phyloP scores from a whole-genome alignment of 108 stramenopile genomes.

The Ochromonas danica region DNA sequence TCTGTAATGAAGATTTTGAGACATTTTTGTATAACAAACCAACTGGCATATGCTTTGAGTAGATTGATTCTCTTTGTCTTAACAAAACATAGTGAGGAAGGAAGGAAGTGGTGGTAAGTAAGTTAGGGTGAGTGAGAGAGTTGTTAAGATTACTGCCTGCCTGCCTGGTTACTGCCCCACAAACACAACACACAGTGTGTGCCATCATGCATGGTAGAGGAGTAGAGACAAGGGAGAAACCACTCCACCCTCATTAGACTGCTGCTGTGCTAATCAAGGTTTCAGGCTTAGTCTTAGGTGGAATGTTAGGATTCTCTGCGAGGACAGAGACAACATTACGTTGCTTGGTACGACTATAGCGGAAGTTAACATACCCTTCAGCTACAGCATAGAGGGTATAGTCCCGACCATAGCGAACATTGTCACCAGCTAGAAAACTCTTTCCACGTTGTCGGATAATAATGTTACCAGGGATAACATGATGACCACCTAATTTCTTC shows the following conservation, averaged over 20 bases:
- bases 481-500: conserved; percentile 75
- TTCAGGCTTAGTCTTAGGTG: too few species aligned
- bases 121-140: too few species aligned
- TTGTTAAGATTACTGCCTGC: too few species aligned
- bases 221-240: too few species aligned
- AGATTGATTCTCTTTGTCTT: too few species aligned
- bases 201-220: too few species aligned
- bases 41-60: background rate
- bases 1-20: background rate
- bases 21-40: background rate
- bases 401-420: conserved; percentile 74
- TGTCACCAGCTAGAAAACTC: conserved; percentile 76
- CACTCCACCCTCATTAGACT: too few species aligned
- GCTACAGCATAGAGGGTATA: conserved; percentile 7
- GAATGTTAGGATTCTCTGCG: too few species aligned
- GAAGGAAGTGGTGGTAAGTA: background rate
- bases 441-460: conserved; percentile 92
- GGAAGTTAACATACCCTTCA: conserved; percentile 4
- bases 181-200: background rate
- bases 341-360: background rate
- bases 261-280: too few species aligned
- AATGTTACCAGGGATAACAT: conserved; percentile 80
- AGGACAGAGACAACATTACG: conserved; percentile 1
- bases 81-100: too few species aligned
- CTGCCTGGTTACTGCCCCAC: too few species aligned